A percentile compares a stretch with the other conserved stretches of the same genome.
phyloP scores from a whole-genome alignment of 371 early-diverging fungal species.

The Mortierella sp. region DNA sequence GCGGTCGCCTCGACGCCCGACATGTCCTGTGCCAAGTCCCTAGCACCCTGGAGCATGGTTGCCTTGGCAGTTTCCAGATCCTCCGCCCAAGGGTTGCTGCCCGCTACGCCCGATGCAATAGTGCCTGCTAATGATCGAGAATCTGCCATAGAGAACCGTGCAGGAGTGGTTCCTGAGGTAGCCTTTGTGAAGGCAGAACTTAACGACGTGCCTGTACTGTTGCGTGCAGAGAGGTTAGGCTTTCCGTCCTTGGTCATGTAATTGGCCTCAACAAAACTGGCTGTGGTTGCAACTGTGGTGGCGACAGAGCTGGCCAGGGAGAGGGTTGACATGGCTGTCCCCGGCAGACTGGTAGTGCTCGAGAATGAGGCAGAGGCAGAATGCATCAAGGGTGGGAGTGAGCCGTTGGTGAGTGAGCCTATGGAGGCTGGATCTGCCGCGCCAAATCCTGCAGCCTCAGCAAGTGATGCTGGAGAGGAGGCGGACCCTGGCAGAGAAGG shows the following conservation, averaged over 20 bases:
- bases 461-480: conserved; percentile 42
- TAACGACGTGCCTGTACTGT: conserved; percentile 40
- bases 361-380: conserved; percentile 17
- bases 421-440: conserved; percentile 29
- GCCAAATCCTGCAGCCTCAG: conserved; percentile 37
- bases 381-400: conserved; percentile 30
- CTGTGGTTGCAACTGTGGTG: neutral
- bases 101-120: conserved; percentile 16
- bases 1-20: conserved; percentile 12
- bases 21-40: conserved; percentile 18
- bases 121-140: conserved; percentile 41
- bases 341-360: conserved; percentile 15
- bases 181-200: conserved; percentile 10
- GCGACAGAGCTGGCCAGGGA: conserved; percentile 17
- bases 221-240: conserved; percentile 38
- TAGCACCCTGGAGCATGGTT: conserved; percentile 17
- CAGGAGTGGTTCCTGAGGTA: conserved; percentile 6
- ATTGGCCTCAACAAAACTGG: neutral
- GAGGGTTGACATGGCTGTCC: neutral
- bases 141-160: conserved; percentile 52
- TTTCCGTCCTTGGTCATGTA: conserved; percentile 27
- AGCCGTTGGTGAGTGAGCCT: conserved; percentile 23
- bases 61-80: conserved; percentile 43
- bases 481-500: conserved; percentile 43
- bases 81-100: conserved; percentile 52